Evolutionary conservation across 2,329 filamentous ascomycete genomes (phyloP), one percentile per base, ranked within the genome.

Genomic region (Neonectria faginata): DNA sequence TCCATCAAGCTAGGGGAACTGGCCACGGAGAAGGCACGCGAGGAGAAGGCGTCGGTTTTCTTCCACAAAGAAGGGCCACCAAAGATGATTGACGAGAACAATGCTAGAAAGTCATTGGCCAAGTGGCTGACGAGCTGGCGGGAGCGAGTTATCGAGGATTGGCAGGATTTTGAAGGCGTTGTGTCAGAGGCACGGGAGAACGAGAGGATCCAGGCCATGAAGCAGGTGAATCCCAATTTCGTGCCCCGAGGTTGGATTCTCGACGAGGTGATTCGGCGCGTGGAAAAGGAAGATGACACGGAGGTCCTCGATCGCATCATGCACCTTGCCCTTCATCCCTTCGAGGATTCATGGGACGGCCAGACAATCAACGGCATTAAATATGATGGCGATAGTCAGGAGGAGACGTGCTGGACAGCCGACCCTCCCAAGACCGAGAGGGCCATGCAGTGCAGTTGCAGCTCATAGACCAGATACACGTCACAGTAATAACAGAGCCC

Each of bases 371-470:
- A 85, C 3, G 79, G 82, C 50, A 74, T 84, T 72, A 79, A 80
- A 68, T 83, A 86, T 83, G 70, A 83, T 62, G 86, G 88, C 61
- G 83, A 96, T 68, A 82, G 81, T 57, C 88, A 89, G 16, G 92
- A 97, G 76, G 95, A 97, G 78, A 85, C 90, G 71, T 85, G 94
- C 67, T 97, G 93, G 83, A 93, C 90, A 71, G 91, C 92, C 2
- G 94, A 97, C 79, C 93, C 97, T 59, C 95, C 95, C 0, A 89
- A 86, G 76, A 85, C 85, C 50, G 89, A 90, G 79, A 87, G 93
- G 70, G 92, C 92, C 36, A 89, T 97, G 87, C 95, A 97, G 82
- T 98, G 96, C 78, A 97, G 93, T 77, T 99, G 96, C 80, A 97
- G 93, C 77, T 97, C 95, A 25, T 97, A 83, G 57, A 63, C 25